Conservation (phyloP, 176 grass and related monocot genomes). For the Oryza longistaminata region DNA sequence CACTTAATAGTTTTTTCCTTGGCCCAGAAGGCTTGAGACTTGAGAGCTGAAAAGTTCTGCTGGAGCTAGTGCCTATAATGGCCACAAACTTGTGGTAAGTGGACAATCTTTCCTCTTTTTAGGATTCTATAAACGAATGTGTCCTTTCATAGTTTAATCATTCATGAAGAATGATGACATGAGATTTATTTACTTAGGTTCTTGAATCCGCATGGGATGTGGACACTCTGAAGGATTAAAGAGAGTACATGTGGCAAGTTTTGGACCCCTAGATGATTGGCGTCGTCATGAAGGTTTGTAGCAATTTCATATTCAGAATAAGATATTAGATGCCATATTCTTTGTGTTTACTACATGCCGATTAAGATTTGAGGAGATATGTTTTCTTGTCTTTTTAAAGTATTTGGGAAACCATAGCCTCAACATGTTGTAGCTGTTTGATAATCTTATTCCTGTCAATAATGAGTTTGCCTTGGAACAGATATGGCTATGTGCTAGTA, state of each 20-base stretch:
- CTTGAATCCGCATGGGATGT: slow-evolving; percentile 97
- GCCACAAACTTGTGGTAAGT: slow-evolving; percentile 72
- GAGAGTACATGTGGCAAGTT: slow-evolving; percentile 90
- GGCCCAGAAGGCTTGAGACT: not conserved
- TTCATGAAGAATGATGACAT: slow-evolving; percentile 17
- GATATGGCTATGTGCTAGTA: not conserved
- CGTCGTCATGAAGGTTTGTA: slow-evolving; percentile 87
- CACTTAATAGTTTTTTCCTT: slow-evolving; percentile 1
- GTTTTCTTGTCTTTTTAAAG: slow-evolving; percentile 6
- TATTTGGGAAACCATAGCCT: not conserved
- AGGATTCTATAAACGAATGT: not conserved
- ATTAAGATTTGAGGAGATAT: not conserved
- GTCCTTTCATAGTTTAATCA: not conserved
- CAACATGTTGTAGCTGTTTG: not conserved
- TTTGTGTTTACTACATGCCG: not conserved
- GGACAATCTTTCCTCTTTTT: not conserved
- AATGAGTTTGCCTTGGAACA: not conserved
- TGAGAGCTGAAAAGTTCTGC: not conserved
- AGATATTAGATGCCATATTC: not conserved
- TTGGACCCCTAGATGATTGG: slow-evolving; percentile 87
- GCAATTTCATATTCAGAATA: not conserved
- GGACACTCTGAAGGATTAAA: slow-evolving; percentile 79
- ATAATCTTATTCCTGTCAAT: not conserved
- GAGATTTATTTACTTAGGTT: slow-evolving; percentile 45
- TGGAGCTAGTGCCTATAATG: slow-evolving; percentile 37